phyloP scores from a whole-genome alignment of 1,284 basidiomycete species.

The Pyrrhoderma noxium region DNA sequence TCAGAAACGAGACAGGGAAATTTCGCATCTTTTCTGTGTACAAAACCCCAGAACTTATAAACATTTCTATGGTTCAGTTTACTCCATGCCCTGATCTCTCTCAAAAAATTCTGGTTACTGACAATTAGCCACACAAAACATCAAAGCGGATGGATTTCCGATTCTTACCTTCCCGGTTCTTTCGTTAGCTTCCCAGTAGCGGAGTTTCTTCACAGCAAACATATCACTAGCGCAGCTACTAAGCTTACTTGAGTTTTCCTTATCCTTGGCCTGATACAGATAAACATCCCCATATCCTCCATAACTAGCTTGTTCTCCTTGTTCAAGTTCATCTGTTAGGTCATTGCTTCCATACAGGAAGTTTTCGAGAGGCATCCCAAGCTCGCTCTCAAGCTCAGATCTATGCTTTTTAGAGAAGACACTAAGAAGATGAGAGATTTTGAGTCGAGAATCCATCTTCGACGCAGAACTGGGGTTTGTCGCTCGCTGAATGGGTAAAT shows the following conservation, averaged over 20 bases:
- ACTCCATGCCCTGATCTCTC: conserved; percentile 9
- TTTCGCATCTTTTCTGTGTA: not conserved
- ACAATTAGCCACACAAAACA: not conserved
- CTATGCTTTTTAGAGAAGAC: not conserved
- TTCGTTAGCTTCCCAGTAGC: not conserved
- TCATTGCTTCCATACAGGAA: too few relatives aligned
- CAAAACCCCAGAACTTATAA: conserved; percentile 10
- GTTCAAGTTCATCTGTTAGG: too few relatives aligned
- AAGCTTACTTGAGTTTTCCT: too few relatives aligned
- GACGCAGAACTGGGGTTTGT: not conserved
- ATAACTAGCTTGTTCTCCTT: too few relatives aligned
- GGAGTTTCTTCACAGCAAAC: not conserved
- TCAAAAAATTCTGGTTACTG: conserved; percentile 1
- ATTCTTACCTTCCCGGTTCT: not conserved
- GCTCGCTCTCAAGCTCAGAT: too few relatives aligned
- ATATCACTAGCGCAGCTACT: too few relatives aligned
- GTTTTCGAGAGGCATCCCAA: too few relatives aligned
- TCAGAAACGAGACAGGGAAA: conserved; percentile 11
- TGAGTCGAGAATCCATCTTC: not conserved
- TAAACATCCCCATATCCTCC: too few relatives aligned
- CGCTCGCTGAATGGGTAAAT: not conserved
- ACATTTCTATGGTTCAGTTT: conserved; percentile 7
- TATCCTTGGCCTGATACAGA: too few relatives aligned
- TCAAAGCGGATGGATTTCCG: not conserved
- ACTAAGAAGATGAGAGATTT: not conserved